phyloP scores from a whole-genome alignment of 2,329 filamentous ascomycete species.

The Fusarium pseudocircinatum region DNA sequence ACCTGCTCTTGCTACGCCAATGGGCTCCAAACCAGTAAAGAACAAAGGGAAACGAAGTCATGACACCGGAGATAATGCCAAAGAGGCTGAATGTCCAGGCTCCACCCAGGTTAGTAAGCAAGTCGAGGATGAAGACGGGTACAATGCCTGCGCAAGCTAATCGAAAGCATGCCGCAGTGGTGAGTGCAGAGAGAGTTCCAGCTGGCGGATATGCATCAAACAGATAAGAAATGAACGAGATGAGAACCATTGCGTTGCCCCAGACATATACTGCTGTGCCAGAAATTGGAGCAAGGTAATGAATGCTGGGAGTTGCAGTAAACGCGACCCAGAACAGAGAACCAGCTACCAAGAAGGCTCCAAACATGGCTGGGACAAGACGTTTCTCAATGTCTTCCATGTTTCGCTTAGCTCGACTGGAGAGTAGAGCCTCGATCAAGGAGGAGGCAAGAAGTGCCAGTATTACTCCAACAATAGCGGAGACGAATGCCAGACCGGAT shows the following conservation, averaged over 20 bases:
- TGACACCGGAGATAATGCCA: not conserved
- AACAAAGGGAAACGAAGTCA: not conserved
- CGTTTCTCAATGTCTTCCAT: not conserved
- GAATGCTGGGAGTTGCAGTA: not conserved
- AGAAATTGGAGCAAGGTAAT: not conserved
- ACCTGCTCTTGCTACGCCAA: not conserved
- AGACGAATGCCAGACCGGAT: not conserved
- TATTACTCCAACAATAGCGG: not conserved
- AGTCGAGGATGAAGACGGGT: not conserved
- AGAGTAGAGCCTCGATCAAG: not conserved
- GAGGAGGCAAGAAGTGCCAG: not conserved
- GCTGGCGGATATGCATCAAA: not conserved
- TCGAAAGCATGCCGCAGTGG: not conserved
- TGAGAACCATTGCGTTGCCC: constrained; percentile 1
- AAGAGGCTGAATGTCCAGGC: constrained; percentile 1
- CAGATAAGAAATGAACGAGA: not conserved
- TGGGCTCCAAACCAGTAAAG: not conserved
- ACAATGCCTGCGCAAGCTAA: not conserved
- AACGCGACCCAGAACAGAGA: not conserved
- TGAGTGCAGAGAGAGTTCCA: not conserved
- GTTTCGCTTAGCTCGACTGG: not conserved
- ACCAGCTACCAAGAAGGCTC: not conserved
- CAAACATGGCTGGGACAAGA: not conserved
- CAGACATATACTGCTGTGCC: not conserved
- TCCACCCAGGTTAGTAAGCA: not conserved